These are phyloP conservation scores for Sugiyamaella neomexicana DNA, from an alignment of 1,139 yeast genomes.

Conservation along the genomic window DNA sequence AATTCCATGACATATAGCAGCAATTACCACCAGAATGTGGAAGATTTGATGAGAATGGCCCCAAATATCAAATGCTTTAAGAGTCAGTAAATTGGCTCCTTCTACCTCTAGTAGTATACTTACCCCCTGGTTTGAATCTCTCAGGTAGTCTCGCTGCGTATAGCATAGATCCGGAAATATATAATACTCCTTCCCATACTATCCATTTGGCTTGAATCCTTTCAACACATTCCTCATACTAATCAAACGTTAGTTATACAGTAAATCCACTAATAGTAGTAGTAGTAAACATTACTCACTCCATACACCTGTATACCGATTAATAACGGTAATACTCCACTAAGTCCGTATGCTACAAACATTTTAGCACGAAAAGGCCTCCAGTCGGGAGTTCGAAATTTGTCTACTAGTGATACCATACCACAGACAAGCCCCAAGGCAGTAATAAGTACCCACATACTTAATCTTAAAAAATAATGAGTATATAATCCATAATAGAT, in stretches of 20 bases:
- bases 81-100: not conserved
- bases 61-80: constrained; percentile 54
- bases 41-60: constrained; percentile 91
- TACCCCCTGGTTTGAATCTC: constrained; percentile 57
- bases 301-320: constrained; percentile 52
- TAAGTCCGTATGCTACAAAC: constrained; percentile 79
- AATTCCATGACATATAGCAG: constrained; percentile 72
- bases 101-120: not conserved
- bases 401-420: constrained; percentile 60
- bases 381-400: constrained; percentile 68
- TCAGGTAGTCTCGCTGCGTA: constrained; percentile 85
- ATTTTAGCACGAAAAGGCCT: constrained; percentile 74
- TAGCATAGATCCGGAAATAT: constrained; percentile 74
- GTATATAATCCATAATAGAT: constrained; percentile 55
- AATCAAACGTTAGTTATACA: not conserved
- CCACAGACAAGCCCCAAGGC: constrained; percentile 63
- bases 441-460: constrained; percentile 53
- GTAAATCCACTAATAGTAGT: too few species aligned
- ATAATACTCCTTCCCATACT: constrained; percentile 65
- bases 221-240: constrained; percentile 43
- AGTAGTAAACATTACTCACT: constrained; percentile 10
- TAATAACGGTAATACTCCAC: constrained; percentile 70
- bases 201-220: constrained; percentile 65
- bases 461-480: constrained; percentile 42
- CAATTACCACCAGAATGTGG: constrained; percentile 77